Evolutionary conservation across 2,329 filamentous ascomycete genomes (phyloP), one percentile per base, ranked within the genome.

Genomic region (Pseudocercospora ulei): DNA sequence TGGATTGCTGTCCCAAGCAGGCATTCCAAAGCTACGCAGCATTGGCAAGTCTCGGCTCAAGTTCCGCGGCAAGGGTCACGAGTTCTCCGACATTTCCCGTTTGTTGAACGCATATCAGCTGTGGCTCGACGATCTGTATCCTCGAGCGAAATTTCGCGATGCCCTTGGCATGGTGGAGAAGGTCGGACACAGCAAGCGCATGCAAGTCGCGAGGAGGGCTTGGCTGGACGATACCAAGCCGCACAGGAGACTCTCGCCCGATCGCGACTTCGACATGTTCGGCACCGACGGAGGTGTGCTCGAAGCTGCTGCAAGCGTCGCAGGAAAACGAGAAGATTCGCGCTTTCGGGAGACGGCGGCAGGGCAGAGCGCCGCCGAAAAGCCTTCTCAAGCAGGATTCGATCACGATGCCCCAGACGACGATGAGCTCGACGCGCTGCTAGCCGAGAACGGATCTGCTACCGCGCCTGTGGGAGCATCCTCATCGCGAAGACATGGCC

Each of bases 51-150:
- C 76, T 18, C 71, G 72, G 28, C 65, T 95, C 12, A 83, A 75
- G 49, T 76, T 95, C 52, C 92, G 88, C 59, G 90, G 90, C 34
- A 96, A 93, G 62, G 88, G 87, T 0, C 84, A 96, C 58, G 90
- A 98, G 78, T 96, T 90, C 62, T 79, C 81, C 11, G 90, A 98
- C 57, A 76, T 86, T 7, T 74, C 79, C 0, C 76, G 78, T 9
- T 71, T 98, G 14, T 70, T 98, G 31, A 84, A 82, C 14, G 83
- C 92, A 58, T 98, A 96, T 58, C 90, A 96, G 59, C 64, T 94
- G 39, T 98, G 90, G 90, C 80, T 98, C 1, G 88, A 98, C 62
- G 86, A 95, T 56, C 69, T 98, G 7, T 98, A 87, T 56, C 90
- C 90, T 7, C 86, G 92, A 56, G 90, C 88, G 3, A 88, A 86